Evolutionary conservation across 768 basidiomycete species (phyloP), one percentile per base, ranked within the genome.

Genomic region (Lactifluus volemus): DNA sequence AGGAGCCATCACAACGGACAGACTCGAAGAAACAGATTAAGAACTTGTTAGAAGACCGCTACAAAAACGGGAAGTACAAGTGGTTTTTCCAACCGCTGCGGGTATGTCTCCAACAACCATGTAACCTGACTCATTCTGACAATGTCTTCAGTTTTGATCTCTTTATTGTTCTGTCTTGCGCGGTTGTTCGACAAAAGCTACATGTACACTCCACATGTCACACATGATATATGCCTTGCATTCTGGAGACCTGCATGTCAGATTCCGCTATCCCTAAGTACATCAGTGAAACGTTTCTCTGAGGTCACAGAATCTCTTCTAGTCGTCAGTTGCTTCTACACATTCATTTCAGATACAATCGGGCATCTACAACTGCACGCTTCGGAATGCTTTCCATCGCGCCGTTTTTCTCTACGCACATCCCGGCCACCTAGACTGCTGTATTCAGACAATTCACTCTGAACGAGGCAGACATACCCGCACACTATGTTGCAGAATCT

Each of bases 11-110:
- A 69, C 91, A 96, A 74, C 86, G 96, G 66, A 92, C 94, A 78
- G 85, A 94, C 67, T 83, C 92, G 51, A 97, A 96, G 80, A 98
- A 98, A 83, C 85, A 79, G 67, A 84, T 98, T 75, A 98, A 97
- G 85, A 97, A 96, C 78, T 73, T 91, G 73, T 77, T 99, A 56
- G 97, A 98, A 84, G 95, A 98, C 71, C 82, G 95, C 61, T 97
- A 98, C 84, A 80, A 81, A 52, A 76, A 79, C 54, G 97, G 97
- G 62, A 95, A 96, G 85, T 98, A 97, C 85, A 86, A 86, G 76
- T 98, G 95, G 95, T 98, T 95, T 84, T 95, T 94, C 86, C 81
- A 84, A 65, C 73, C 87, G 58, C 84, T 93, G 66, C 84, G 85
- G 72, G 91, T 92, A 67, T 62, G 79, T 73, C 79, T 73, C 38